These are phyloP conservation scores for Tetrapisispora namnaoensis DNA, from an alignment of 805 yeast species.

Conservation along the genomic window DNA sequence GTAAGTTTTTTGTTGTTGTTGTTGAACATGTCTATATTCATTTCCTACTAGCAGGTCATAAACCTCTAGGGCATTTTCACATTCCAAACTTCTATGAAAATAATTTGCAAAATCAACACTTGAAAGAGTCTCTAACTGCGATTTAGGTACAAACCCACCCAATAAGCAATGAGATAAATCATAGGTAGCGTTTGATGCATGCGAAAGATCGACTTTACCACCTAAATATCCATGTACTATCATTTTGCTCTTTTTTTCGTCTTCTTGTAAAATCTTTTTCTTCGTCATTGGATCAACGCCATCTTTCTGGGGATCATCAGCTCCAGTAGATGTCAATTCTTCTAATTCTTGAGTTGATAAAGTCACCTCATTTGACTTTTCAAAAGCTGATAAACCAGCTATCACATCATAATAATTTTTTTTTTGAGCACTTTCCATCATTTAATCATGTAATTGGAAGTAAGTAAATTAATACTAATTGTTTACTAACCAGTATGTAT, in stretches of 20 bases:
- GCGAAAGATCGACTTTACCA: conserved; percentile 19
- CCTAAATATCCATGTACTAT: conserved; percentile 27
- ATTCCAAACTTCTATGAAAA: conserved; percentile 23
- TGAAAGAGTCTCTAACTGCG: conserved; percentile 25
- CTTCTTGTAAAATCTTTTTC: conserved; percentile 4
- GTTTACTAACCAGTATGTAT: no score
- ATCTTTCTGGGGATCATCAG: conserved; percentile 13
- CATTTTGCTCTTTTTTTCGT: conserved; percentile 6
- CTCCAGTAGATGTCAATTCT: conserved; percentile 22
- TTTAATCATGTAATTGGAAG: no score
- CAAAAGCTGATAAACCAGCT: conserved; percentile 25
- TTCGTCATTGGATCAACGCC: conserved; percentile 15
- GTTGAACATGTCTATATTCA: conserved; percentile 6
- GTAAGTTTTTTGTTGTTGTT: neutral
- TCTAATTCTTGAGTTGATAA: conserved; percentile 19
- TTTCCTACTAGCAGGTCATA: conserved; percentile 17
- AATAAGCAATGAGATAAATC: conserved; percentile 25
- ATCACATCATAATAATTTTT: conserved; percentile 24
- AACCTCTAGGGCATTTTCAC: conserved; percentile 21
- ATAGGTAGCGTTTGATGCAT: conserved; percentile 18
- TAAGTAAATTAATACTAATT: no score
- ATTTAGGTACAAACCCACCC: conserved; percentile 28
- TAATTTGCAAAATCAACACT: conserved; percentile 28
- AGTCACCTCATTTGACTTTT: conserved; percentile 21
- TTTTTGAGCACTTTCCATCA: conserved; percentile 3